Conservation (phyloP, 2,329 filamentous ascomycete species). For the Fusarium transvaalense region DNA sequence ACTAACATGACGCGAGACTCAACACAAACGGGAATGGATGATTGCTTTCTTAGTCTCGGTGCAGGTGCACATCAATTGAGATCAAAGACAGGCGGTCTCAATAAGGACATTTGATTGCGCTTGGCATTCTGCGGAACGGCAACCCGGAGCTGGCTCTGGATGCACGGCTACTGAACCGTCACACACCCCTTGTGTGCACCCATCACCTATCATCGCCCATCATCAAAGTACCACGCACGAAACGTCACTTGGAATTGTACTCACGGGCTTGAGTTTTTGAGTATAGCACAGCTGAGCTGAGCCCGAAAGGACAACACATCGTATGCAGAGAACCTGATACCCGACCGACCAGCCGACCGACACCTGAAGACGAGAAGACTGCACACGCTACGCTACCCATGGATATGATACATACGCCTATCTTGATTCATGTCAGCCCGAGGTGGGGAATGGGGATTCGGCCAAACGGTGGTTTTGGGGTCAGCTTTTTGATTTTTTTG, state of each 20-base stretch:
- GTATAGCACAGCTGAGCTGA: conserved; percentile 22
- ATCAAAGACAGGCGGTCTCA: conserved; percentile 35
- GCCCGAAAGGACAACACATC: conserved; percentile 29
- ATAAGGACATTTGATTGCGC: conserved; percentile 37
- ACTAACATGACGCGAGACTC: conserved; percentile 42
- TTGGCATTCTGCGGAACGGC: conserved; percentile 41
- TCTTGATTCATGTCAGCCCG: conserved; percentile 33
- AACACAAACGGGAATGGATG: conserved; percentile 28
- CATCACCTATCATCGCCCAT: conserved; percentile 23
- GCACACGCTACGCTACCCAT: conserved; percentile 1
- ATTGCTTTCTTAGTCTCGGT: conserved; percentile 34
- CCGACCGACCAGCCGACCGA: neutral
- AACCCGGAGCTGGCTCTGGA: conserved; percentile 45
- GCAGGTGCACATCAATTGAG: conserved; percentile 32
- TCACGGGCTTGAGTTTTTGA: conserved; percentile 28
- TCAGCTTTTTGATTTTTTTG: conserved; percentile 42
- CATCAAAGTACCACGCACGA: conserved; percentile 13
- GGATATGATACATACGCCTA: conserved; percentile 3
- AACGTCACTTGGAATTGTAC: conserved; percentile 32
- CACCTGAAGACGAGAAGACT: conserved; percentile 10
- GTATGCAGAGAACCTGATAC: conserved; percentile 13
- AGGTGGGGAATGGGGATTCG: conserved; percentile 31
- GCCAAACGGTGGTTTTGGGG: conserved; percentile 43
- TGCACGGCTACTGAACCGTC: conserved; percentile 36
- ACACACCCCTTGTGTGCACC: conserved; percentile 38